Evolutionary conservation across 2,329 filamentous ascomycete species (phyloP), one percentile per base, ranked within the genome.

Genomic region (Penicillium occitanis): DNA sequence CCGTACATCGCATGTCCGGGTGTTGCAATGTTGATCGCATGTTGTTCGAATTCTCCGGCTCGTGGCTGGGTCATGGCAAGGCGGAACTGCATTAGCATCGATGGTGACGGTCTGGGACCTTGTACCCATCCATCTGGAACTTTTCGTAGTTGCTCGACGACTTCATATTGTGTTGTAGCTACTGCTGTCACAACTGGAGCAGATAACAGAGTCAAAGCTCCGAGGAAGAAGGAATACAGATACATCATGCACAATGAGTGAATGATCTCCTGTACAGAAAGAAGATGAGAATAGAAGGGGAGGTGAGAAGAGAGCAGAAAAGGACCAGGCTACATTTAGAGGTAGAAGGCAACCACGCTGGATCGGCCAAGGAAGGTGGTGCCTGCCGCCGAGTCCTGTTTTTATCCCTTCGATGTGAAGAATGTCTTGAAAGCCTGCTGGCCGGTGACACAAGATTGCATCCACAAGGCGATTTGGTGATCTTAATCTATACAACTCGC

Each of bases 1-100:
- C 88, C 88, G 73, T 91, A 91, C 22, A 77, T 80, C 1, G 81
- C 75, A 69, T 88, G 82, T 33, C 80, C 81, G 0, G 88, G 88
- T 0, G 85, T 87, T 0, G 88, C 89, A 35, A 90, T 81, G 50
- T 88, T 84, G 65, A 88, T 80, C 10, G 89, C 81, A 6, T 79
- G 82, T 71, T 86, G 81, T 73, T 90, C 87, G 63, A 90, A 84
- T 5, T 82, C 75, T 2, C 74, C 77, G 44, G 80, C 73, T 53
- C 82, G 82, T 25, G 82, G 81, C 75, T 87, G 80, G 53, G 76
- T 76, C 19, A 86, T 76, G 6, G 82, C 81, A 55, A 87, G 76
- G 28, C 79, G 82, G 61, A 87, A 81, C 3, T 78, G 80, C 62
- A 87, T 75, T 14, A 73, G 66, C 35, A 81, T 80, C 0, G 77